Conservation (phyloP, 345 rosid species). For the Brassica incana region DNA sequence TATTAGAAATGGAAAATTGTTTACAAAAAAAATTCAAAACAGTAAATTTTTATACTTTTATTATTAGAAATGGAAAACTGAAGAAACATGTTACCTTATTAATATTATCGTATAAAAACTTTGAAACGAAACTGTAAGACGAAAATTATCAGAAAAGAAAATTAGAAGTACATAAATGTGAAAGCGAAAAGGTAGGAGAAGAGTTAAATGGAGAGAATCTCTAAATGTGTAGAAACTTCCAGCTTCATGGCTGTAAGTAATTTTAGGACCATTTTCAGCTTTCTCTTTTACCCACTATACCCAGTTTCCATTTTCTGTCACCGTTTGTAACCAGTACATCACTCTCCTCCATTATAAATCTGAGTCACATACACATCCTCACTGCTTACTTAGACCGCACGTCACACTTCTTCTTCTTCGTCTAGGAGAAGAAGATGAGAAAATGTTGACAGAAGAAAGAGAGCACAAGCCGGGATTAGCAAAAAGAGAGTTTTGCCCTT, state of each 20-base stretch:
- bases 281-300: conserved; percentile 10
- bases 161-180: conserved; percentile 14
- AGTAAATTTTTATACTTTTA: background rate
- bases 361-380: conserved; percentile 18
- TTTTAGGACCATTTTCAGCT: conserved; percentile 30
- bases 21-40: background rate
- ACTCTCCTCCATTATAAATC: conserved; percentile 10
- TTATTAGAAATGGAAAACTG: background rate
- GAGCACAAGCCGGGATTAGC: conserved; percentile 76
- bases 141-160: background rate
- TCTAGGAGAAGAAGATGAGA: conserved; percentile 24
- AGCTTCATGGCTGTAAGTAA: conserved; percentile 14
- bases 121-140: background rate
- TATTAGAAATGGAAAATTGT: background rate
- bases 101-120: background rate
- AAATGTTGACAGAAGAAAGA: conserved; percentile 96
- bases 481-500: conserved; percentile 52
- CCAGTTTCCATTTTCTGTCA: conserved; percentile 18
- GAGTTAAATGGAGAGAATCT: conserved; percentile 27
- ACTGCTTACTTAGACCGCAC: conserved; percentile 37
- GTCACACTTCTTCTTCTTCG: conserved; percentile 32
- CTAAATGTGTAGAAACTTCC: conserved; percentile 37
- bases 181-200: conserved; percentile 34
- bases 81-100: background rate
- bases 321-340: conserved; percentile 23